Conservation (phyloP, 805 yeast genomes). For the Kluyveromyces siamensis region DNA sequence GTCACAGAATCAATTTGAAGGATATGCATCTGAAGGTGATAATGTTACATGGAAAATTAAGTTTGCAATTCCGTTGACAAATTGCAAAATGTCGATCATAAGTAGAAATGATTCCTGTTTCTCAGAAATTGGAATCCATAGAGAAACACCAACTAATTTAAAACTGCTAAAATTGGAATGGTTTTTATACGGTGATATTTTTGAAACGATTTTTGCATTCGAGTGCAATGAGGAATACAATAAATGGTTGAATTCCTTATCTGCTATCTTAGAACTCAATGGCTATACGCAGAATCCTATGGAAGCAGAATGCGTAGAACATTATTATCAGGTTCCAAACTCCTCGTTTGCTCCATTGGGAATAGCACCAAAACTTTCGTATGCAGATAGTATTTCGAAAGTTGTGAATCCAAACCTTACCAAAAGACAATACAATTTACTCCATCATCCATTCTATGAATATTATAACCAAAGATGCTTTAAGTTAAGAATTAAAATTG, state of each 20-base stretch:
- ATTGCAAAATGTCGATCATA: conserved; percentile 21
- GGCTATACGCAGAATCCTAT: conserved; percentile 1
- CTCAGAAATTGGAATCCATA: conserved; percentile 23
- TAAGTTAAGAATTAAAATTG: not conserved
- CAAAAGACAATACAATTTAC: conserved; percentile 1
- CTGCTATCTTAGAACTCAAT: not conserved
- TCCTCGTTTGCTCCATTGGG: not conserved
- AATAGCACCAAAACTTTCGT: conserved; percentile 1
- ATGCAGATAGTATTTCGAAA: conserved; percentile 1
- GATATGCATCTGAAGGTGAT: not conserved
- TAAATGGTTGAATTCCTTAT: conserved; percentile 30
- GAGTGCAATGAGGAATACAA: conserved; percentile 27
- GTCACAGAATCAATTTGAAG: not conserved
- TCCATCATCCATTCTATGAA: not conserved
- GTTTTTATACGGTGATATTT: conserved; percentile 24
- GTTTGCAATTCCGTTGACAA: conserved; percentile 42
- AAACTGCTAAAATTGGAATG: conserved; percentile 40
- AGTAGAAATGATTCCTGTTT: conserved; percentile 24
- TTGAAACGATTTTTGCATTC: conserved; percentile 37
- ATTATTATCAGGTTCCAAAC: conserved; percentile 1
- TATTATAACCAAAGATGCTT: conserved; percentile 1
- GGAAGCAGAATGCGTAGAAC: conserved; percentile 3
- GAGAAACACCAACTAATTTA: conserved; percentile 27
- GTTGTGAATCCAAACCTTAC: not conserved
- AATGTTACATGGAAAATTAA: conserved; percentile 15